Evolutionary conservation across 1,139 yeast species (phyloP).

Genomic region (Taphrina populina): DNA sequence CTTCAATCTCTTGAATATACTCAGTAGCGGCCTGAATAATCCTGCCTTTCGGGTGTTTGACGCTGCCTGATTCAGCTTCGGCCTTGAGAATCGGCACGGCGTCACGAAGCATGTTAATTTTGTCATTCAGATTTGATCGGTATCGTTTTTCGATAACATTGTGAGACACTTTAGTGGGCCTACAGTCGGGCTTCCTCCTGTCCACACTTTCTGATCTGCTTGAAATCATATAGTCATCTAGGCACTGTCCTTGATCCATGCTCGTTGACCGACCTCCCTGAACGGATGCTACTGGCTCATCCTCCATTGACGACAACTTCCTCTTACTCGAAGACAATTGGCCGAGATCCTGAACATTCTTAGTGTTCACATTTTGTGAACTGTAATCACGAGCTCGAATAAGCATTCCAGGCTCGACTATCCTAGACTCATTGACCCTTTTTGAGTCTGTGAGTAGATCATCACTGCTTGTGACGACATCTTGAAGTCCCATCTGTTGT

Average conservation of each 20-base stretch:
- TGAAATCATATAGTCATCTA: no score
- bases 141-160: slow-evolving; percentile 78
- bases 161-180: slow-evolving; percentile 57
- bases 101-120: slow-evolving; percentile 67
- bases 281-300: background rate
- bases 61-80: slow-evolving; percentile 46
- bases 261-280: background rate
- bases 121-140: slow-evolving; percentile 72
- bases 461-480: background rate
- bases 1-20: slow-evolving; percentile 78
- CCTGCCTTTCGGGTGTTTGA: slow-evolving; percentile 60
- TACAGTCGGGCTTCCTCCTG: background rate
- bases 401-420: background rate
- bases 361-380: no score
- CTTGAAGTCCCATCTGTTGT: background rate
- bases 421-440: no score
- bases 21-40: slow-evolving; percentile 87
- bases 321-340: background rate
- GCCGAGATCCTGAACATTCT: no score
- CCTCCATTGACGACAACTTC: slow-evolving; percentile 5
- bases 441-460: background rate
- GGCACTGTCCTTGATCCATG: no score
- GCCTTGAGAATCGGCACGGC: slow-evolving; percentile 64
- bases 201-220: no score
- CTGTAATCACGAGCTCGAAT: no score